Evolutionary conservation across 176 grass and related monocot genomes (phyloP).

Genomic region (Oryza meyeriana): DNA sequence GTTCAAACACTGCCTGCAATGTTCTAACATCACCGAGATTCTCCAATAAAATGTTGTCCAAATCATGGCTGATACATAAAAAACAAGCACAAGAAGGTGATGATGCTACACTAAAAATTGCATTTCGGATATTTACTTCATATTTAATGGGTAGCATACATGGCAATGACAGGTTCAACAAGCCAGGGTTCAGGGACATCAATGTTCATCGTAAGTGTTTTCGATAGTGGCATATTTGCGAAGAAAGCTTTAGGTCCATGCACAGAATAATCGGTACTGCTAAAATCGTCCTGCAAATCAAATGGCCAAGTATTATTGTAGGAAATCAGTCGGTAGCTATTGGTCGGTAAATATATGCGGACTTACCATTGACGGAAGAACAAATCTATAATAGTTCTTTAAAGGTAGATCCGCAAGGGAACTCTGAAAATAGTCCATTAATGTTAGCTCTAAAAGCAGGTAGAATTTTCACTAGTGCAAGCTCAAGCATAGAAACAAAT

Average conservation of each 20-base stretch:
- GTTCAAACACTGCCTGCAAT: slow-evolving; percentile 94
- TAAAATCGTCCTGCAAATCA: slow-evolving; percentile 83
- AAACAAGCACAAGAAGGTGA: slow-evolving; percentile 29
- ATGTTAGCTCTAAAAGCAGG: slow-evolving; percentile 25
- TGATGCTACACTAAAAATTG: slow-evolving; percentile 26
- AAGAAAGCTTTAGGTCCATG: slow-evolving; percentile 94
- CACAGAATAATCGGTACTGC: slow-evolving; percentile 74
- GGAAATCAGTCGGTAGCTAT: neutral
- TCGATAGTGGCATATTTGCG: slow-evolving; percentile 97
- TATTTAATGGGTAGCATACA: slow-evolving; percentile 61
- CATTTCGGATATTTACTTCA: slow-evolving; percentile 20
- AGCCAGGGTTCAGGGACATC: slow-evolving; percentile 99
- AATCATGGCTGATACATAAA: slow-evolving; percentile 74
- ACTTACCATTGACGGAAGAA: slow-evolving; percentile 82
- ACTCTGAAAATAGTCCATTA: slow-evolving; percentile 71
- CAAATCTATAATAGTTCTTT: slow-evolving; percentile 98
- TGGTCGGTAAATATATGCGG: slow-evolving; percentile 5
- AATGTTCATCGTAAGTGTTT: slow-evolving; percentile 98
- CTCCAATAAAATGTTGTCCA: slow-evolving; percentile 96
- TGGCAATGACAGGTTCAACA: slow-evolving; percentile 91
- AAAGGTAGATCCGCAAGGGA: slow-evolving; percentile 94
- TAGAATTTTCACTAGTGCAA: neutral
- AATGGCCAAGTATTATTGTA: slow-evolving; percentile 31
- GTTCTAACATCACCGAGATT: slow-evolving; percentile 83
- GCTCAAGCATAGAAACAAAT: slow-evolving; percentile 6